Evolutionary conservation across 192 early-diverging fungal genomes (phyloP).

Genomic region (Pecoramyces ruminantium): DNA sequence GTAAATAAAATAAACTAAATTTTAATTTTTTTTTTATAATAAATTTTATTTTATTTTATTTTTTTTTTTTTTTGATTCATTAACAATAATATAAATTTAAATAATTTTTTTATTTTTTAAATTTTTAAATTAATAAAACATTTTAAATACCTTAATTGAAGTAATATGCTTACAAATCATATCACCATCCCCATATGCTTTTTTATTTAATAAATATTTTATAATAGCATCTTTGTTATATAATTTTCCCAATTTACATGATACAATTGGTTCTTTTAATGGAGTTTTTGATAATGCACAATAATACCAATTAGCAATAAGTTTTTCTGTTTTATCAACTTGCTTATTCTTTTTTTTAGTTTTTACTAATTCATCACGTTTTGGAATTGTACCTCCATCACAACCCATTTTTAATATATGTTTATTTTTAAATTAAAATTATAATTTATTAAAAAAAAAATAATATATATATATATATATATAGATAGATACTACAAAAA

Average conservation of each 20-base stretch:
- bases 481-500: too few relatives aligned
- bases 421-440: not conserved
- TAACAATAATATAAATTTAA: too few relatives aligned
- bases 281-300: slow-evolving; percentile 66
- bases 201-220: slow-evolving; percentile 51
- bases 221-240: slow-evolving; percentile 72
- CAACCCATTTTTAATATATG: slow-evolving; percentile 34
- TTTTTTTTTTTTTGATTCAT: not conserved
- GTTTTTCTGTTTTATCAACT: slow-evolving; percentile 12
- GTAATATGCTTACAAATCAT: slow-evolving; percentile 53
- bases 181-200: slow-evolving; percentile 61
- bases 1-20: too few relatives aligned
- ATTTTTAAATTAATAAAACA: too few relatives aligned
- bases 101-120: too few relatives aligned
- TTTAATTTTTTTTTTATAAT: too few relatives aligned
- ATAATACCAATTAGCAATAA: slow-evolving; percentile 44
- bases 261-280: slow-evolving; percentile 46
- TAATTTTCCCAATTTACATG: slow-evolving; percentile 52
- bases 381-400: slow-evolving; percentile 81
- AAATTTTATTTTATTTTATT: not conserved
- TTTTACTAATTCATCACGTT: slow-evolving; percentile 69
- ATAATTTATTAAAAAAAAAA: not conserved
- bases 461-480: slow-evolving; percentile 10
- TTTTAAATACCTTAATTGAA: slow-evolving; percentile 37
- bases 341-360: slow-evolving; percentile 47